phyloP scores from a whole-genome alignment of 2,329 filamentous ascomycete species.

The Stagonosporopsis rhizophila region DNA sequence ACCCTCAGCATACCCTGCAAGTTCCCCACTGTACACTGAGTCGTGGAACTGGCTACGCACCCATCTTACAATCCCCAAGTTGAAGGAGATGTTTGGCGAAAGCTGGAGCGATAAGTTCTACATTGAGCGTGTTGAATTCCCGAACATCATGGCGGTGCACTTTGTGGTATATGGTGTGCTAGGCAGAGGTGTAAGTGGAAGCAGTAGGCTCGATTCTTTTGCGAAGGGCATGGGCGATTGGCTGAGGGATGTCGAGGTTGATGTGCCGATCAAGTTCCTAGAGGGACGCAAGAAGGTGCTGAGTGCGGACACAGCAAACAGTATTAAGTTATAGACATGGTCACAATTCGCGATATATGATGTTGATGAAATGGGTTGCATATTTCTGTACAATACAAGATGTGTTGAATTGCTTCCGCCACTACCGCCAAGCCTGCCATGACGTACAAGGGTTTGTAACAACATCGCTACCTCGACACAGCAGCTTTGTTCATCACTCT shows the following conservation, averaged over 20 bases:
- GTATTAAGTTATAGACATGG: background rate
- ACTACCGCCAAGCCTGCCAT: slow-evolving; percentile 9
- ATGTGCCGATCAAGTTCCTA: slow-evolving; percentile 47
- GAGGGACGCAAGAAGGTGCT: slow-evolving; percentile 24
- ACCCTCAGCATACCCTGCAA: slow-evolving; percentile 34
- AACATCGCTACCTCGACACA: slow-evolving; percentile 1
- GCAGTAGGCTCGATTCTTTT: slow-evolving; percentile 56
- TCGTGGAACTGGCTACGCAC: slow-evolving; percentile 44
- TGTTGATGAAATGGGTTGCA: background rate
- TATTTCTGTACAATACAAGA: no score
- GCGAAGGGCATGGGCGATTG: slow-evolving; percentile 64
- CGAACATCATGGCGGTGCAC: slow-evolving; percentile 41
- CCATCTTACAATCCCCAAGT: slow-evolving; percentile 33
- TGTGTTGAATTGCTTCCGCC: background rate
- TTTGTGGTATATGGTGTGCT: slow-evolving; percentile 50
- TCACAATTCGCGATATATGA: background rate
- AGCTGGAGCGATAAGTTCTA: slow-evolving; percentile 34
- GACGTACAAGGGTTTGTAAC: slow-evolving; percentile 3
- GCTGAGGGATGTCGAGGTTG: slow-evolving; percentile 54
- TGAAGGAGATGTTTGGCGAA: slow-evolving; percentile 39
- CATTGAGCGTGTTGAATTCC: slow-evolving; percentile 44
- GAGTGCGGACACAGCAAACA: background rate
- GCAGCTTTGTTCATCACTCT: background rate
- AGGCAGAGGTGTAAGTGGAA: slow-evolving; percentile 56
- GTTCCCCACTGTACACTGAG: slow-evolving; percentile 34